phyloP scores from a whole-genome alignment of 208 protist species.

The Trypanosoma rangeli region DNA sequence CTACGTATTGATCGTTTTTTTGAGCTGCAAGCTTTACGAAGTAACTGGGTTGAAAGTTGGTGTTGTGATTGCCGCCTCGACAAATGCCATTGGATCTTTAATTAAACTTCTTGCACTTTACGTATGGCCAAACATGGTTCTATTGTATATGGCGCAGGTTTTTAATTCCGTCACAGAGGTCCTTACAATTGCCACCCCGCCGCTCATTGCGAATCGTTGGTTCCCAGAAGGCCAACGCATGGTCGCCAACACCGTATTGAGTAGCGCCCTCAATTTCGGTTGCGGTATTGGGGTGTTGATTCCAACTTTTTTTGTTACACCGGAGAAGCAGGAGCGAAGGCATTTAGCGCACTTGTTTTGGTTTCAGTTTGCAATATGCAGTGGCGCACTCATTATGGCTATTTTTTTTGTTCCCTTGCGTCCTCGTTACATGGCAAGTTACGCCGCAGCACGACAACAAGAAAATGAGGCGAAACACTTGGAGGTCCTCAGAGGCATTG shows the following conservation, averaged over 20 bases:
- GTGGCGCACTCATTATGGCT: conserved; percentile 33
- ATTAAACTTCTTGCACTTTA: conserved; percentile 73
- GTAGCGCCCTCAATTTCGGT: conserved; percentile 65
- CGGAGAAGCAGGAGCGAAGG: conserved; percentile 35
- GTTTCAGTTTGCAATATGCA: conserved; percentile 63
- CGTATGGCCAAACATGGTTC: conserved; percentile 49
- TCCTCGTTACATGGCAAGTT: conserved; percentile 47
- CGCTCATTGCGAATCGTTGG: conserved; percentile 78
- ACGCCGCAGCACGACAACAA: conserved; percentile 50
- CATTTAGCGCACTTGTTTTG: conserved; percentile 76
- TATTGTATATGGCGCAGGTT: conserved; percentile 63
- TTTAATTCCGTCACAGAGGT: conserved; percentile 76
- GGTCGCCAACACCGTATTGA: conserved; percentile 70
- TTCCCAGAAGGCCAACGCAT: conserved; percentile 64
- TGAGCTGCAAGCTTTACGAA: conserved; percentile 84
- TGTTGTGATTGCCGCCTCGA: conserved; percentile 43
- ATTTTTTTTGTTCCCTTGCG: conserved; percentile 57
- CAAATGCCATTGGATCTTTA: conserved; percentile 52
- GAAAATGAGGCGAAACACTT: conserved; percentile 36
- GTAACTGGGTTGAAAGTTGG: conserved; percentile 60
- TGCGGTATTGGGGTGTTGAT: conserved; percentile 65
- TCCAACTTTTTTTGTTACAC: conserved; percentile 69
- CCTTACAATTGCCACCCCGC: conserved; percentile 74
- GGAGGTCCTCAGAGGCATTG: conserved; percentile 21
- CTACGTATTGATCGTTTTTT: conserved; percentile 72